phyloP scores from a whole-genome alignment of 2,329 filamentous ascomycete species.

The Westerdykella ornata region DNA sequence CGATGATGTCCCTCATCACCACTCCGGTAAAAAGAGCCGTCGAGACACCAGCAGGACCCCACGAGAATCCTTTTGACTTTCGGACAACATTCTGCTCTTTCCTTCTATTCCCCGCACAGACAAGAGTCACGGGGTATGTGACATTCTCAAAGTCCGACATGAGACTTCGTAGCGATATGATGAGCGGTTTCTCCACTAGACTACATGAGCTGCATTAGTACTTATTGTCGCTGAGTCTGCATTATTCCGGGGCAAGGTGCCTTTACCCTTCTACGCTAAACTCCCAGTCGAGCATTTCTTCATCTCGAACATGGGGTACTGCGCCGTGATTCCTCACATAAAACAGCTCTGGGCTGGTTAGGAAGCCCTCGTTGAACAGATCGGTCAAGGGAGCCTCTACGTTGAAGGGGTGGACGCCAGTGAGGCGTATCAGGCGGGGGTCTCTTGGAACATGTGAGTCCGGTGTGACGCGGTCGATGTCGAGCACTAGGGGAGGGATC shows the following conservation, averaged over 20 bases:
- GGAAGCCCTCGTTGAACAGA: slow-evolving; percentile 72
- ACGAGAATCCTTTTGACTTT: slow-evolving; percentile 91
- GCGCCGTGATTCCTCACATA: slow-evolving; percentile 88
- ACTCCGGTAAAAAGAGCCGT: slow-evolving; percentile 86
- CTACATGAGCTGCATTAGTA: slow-evolving; percentile 26
- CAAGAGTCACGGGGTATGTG: slow-evolving; percentile 79
- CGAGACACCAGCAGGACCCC: slow-evolving; percentile 80
- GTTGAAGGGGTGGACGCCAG: slow-evolving; percentile 86
- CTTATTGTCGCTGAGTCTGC: slow-evolving; percentile 2
- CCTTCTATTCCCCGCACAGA: slow-evolving; percentile 84
- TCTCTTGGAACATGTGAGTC: slow-evolving; percentile 77
- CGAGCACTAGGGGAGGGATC: slow-evolving; percentile 55
- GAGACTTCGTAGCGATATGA: slow-evolving; percentile 64
- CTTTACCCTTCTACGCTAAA: slow-evolving; percentile 67
- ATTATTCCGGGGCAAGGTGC: background rate
- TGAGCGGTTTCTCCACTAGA: slow-evolving; percentile 72
- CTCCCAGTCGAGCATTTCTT: slow-evolving; percentile 70
- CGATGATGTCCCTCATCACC: slow-evolving; percentile 63
- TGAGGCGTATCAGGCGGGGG: slow-evolving; percentile 73
- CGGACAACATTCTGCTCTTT: slow-evolving; percentile 90
- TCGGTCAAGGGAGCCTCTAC: slow-evolving; percentile 75
- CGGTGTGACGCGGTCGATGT: slow-evolving; percentile 75
- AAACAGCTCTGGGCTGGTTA: slow-evolving; percentile 81
- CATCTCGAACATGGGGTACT: slow-evolving; percentile 68
- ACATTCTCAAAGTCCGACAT: slow-evolving; percentile 69